Evolutionary conservation across 495 filamentous ascomycete genomes (phyloP).

Genomic region (Penicillium parvum): DNA sequence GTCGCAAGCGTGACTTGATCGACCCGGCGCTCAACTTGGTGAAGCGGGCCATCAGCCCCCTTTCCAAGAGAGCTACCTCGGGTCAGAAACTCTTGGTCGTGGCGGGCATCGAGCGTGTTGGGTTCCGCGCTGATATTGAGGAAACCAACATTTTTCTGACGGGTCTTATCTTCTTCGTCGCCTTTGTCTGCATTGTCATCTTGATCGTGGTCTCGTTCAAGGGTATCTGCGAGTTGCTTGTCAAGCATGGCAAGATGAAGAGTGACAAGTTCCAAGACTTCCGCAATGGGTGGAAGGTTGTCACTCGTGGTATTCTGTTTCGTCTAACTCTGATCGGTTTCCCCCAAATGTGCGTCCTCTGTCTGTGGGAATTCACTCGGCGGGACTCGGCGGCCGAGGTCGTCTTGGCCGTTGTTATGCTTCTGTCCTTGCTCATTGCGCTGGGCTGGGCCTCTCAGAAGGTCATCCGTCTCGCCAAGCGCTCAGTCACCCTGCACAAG

Average conservation of each 20-base stretch:
- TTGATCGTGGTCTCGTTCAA: slow-evolving; percentile 77
- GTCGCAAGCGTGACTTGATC: slow-evolving; percentile 43
- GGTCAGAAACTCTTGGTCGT: slow-evolving; percentile 61
- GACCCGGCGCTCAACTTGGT: slow-evolving; percentile 39
- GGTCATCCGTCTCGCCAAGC: slow-evolving; percentile 82
- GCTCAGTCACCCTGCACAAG: slow-evolving; percentile 86
- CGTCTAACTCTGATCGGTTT: slow-evolving; percentile 86
- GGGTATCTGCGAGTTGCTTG: slow-evolving; percentile 65
- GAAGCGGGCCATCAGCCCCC: slow-evolving; percentile 37
- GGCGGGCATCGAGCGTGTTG: slow-evolving; percentile 83
- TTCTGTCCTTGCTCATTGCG: slow-evolving; percentile 73
- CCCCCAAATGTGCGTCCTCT: slow-evolving; percentile 86
- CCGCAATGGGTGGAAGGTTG: slow-evolving; percentile 83
- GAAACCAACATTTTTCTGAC: slow-evolving; percentile 92
- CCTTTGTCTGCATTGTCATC: slow-evolving; percentile 71
- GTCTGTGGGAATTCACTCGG: slow-evolving; percentile 89
- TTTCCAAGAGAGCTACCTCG: slow-evolving; percentile 38
- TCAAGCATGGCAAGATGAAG: slow-evolving; percentile 74
- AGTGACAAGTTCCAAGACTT: slow-evolving; percentile 89
- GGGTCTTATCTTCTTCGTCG: slow-evolving; percentile 81
- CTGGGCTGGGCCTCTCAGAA: slow-evolving; percentile 87
- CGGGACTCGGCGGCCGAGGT: slow-evolving; percentile 84
- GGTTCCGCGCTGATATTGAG: slow-evolving; percentile 81
- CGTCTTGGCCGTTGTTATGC: slow-evolving; percentile 83
- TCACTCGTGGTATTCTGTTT: slow-evolving; percentile 89